phyloP scores from a whole-genome alignment of 305 asterid genomes.

The Fraxinus latifolia region DNA sequence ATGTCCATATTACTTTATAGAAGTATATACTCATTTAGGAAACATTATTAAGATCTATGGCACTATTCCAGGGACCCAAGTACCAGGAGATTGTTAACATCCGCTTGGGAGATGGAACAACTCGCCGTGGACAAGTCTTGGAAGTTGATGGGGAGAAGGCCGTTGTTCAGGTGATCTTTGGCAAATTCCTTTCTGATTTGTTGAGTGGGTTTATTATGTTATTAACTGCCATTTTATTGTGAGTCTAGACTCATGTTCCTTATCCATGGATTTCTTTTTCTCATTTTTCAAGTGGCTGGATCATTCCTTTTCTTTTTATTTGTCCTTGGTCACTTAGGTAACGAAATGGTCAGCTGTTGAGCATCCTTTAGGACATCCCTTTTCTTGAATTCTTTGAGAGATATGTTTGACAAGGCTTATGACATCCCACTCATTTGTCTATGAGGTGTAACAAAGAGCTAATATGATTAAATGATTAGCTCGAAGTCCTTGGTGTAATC shows the following conservation, averaged over 20 bases:
- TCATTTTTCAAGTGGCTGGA: not conserved
- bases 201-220: conserved; percentile 15
- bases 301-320: not conserved
- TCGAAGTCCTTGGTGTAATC: not conserved
- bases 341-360: not conserved
- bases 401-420: not conserved
- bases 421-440: not conserved
- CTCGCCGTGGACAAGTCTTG: conserved; percentile 94
- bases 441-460: not conserved
- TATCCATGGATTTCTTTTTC: not conserved
- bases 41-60: conserved; percentile 20
- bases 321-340: not conserved
- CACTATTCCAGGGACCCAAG: conserved; percentile 95
- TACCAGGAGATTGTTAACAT: conserved; percentile 93
- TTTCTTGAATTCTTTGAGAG: conserved; percentile 17
- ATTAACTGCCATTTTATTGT: not conserved
- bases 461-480: not conserved
- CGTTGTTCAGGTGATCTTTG: conserved; percentile 78
- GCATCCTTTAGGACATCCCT: not conserved
- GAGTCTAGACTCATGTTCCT: conserved; percentile 2
- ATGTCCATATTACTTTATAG: conserved; percentile 5
- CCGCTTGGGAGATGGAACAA: conserved; percentile 92
- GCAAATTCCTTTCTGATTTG: not conserved
- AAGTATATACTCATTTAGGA: conserved; percentile 8
- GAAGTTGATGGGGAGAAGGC: conserved; percentile 99